Evolutionary conservation across 2,329 filamentous ascomycete genomes (phyloP).

Genomic region (Trichoderma afroharzianum): DNA sequence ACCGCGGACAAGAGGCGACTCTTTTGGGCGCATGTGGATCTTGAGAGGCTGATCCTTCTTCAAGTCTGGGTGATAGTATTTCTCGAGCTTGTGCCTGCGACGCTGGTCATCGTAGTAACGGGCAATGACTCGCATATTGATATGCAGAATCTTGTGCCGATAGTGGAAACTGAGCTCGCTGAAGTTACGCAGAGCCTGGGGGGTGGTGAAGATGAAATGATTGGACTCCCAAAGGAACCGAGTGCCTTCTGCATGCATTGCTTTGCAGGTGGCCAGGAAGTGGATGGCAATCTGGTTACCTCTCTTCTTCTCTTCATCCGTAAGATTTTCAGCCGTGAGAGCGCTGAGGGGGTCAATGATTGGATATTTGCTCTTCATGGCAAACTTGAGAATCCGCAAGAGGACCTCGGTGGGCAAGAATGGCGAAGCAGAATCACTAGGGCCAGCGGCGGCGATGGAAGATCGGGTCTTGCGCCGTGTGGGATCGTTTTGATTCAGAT

Average conservation of each 20-base stretch:
- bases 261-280: conserved; percentile 50
- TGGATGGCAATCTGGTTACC: conserved; percentile 50
- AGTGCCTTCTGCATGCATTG: conserved; percentile 47
- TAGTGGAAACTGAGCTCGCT: conserved; percentile 41
- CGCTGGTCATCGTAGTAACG: conserved; percentile 53
- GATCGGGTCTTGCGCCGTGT: conserved; percentile 33
- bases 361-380: conserved; percentile 45
- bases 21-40: conserved; percentile 42
- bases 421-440: conserved; percentile 32
- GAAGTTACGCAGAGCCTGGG: conserved; percentile 47
- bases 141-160: conserved; percentile 42
- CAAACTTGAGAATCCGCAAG: conserved; percentile 49
- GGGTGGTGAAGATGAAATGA: conserved; percentile 52
- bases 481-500: conserved; percentile 31
- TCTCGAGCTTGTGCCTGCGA: conserved; percentile 40
- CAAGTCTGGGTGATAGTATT: conserved; percentile 42
- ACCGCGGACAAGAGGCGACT: conserved; percentile 44
- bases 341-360: conserved; percentile 54
- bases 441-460: conserved; percentile 24
- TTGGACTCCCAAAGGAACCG: conserved; percentile 51
- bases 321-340: conserved; percentile 41
- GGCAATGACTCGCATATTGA: conserved; percentile 52
- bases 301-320: conserved; percentile 41
- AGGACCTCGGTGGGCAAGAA: conserved; percentile 51
- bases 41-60: conserved; percentile 41